Conservation (phyloP, 192 early-diverging fungal species). For the Linnemannia elongata region DNA sequence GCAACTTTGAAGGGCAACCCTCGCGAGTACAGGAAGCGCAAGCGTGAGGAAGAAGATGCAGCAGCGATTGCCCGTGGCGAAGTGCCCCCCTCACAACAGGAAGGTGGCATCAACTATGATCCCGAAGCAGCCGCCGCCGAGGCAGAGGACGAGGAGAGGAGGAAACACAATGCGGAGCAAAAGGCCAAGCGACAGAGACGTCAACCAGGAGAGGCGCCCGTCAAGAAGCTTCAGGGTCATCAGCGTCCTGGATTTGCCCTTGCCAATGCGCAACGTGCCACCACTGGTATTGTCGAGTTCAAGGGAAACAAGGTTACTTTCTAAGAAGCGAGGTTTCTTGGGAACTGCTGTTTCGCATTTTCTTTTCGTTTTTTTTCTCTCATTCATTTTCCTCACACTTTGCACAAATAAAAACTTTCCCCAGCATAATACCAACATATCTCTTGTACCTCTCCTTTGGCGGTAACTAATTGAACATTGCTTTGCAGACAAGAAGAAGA, state of each 20-base stretch:
- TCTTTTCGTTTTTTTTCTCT: background rate
- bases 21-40: conserved; percentile 67
- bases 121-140: conserved; percentile 15
- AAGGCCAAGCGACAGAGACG: conserved; percentile 50
- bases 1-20: conserved; percentile 77
- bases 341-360: background rate
- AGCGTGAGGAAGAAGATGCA: conserved; percentile 53
- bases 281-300: conserved; percentile 67
- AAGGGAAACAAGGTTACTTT: conserved; percentile 79
- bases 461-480: too few species aligned
- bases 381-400: background rate
- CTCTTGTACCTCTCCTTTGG: too few species aligned
- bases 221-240: conserved; percentile 55
- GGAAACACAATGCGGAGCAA: conserved; percentile 38
- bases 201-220: conserved; percentile 35
- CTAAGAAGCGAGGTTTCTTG: conserved; percentile 31
- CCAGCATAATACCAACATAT: too few species aligned
- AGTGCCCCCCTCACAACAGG: conserved; percentile 26
- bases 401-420: background rate
- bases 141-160: conserved; percentile 19
- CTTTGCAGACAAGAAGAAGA: too few species aligned
- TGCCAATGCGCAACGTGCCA: conserved; percentile 59
- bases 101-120: background rate
- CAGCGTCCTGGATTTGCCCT: conserved; percentile 62
- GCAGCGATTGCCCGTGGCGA: conserved; percentile 40